These are phyloP conservation scores for Colletotrichum zoysiae DNA, from an alignment of 2,329 filamentous ascomycete species.

Conservation along the genomic window DNA sequence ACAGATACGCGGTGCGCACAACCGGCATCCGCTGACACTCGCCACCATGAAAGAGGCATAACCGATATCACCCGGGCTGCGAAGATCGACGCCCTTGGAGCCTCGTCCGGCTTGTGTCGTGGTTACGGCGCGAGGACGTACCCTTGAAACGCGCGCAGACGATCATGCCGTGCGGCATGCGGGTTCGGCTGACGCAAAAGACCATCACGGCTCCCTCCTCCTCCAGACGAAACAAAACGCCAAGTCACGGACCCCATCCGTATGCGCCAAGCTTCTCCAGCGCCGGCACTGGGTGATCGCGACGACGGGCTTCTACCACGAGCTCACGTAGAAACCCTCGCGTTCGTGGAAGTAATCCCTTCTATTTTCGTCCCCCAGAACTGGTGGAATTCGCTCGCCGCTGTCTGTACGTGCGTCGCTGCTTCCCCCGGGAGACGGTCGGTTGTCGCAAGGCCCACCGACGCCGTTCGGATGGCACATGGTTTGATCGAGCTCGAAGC, in stretches of 20 bases:
- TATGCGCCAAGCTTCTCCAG: conserved; percentile 12
- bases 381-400: neutral
- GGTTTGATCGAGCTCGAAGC: neutral
- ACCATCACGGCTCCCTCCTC: conserved; percentile 3
- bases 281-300: neutral
- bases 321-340: neutral
- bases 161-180: conserved; percentile 11
- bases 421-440: neutral
- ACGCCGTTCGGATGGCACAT: conserved; percentile 30
- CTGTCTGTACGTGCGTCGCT: conserved; percentile 2
- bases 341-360: neutral
- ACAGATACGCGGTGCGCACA: conserved; percentile 21
- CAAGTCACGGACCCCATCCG: conserved; percentile 19
- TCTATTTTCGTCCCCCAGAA: conserved; percentile 11
- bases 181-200: conserved; percentile 14
- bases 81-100: neutral
- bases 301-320: neutral
- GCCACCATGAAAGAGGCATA: neutral
- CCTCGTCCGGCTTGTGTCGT: conserved; percentile 13
- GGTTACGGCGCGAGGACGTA: conserved; percentile 11
- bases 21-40: neutral
- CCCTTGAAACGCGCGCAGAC: conserved; percentile 38
- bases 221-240: conserved; percentile 39
- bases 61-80: neutral
- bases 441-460: neutral